A percentile compares a stretch with the other conserved stretches of the same genome.
Evolutionary conservation across 1,284 basidiomycete genomes (phyloP).

Genomic region (Malassezia vespertilionis): DNA sequence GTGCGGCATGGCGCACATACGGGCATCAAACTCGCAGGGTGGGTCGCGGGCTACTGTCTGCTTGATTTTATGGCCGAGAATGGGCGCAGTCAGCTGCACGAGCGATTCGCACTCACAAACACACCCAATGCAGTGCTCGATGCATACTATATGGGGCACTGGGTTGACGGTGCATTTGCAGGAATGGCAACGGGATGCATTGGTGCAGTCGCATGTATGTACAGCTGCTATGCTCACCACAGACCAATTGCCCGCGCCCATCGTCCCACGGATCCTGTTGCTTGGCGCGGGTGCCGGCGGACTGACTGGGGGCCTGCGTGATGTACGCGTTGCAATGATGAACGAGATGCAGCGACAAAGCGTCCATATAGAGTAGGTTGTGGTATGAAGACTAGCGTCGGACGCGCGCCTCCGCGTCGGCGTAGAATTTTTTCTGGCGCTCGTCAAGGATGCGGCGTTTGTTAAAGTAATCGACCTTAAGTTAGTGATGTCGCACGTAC

Average conservation of each 20-base stretch:
- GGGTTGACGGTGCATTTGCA: slow-evolving; percentile 32
- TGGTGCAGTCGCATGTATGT: slow-evolving; percentile 23
- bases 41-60: slow-evolving; percentile 31
- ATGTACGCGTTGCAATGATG: slow-evolving; percentile 9
- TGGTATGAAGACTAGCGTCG: not conserved
- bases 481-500: slow-evolving; percentile 22
- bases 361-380: not conserved
- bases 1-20: slow-evolving; percentile 28
- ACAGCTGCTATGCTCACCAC: not conserved
- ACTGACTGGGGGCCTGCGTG: slow-evolving; percentile 11
- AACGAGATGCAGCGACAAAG: not conserved
- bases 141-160: slow-evolving; percentile 23
- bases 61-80: slow-evolving; percentile 20
- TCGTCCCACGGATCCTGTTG: slow-evolving; percentile 8
- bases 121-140: not conserved
- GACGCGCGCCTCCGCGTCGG: slow-evolving; percentile 13
- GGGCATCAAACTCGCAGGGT: slow-evolving; percentile 25
- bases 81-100: slow-evolving; percentile 1
- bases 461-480: slow-evolving; percentile 46
- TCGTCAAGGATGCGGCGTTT: slow-evolving; percentile 43
- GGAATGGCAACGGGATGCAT: slow-evolving; percentile 23
- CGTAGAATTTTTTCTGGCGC: slow-evolving; percentile 39
- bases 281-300: slow-evolving; percentile 14
- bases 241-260: slow-evolving; percentile 8
- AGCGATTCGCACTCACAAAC: not conserved